Evolutionary conservation across 257 asterid species (phyloP), one percentile per base, ranked within the genome.

Genomic region (Haberlea rhodopensis): DNA sequence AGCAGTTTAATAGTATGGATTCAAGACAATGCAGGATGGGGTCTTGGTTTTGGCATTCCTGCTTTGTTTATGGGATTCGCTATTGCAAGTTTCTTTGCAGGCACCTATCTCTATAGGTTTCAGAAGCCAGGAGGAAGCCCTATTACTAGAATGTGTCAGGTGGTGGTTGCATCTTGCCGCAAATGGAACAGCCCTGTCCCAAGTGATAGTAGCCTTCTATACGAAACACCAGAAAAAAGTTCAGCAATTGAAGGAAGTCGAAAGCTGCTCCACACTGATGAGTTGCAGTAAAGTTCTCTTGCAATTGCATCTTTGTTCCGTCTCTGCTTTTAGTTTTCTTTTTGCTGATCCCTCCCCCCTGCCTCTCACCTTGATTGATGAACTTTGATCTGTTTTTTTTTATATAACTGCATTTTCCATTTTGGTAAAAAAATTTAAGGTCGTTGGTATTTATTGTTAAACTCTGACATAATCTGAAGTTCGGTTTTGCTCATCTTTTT

Each of bases 71-170:
- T 94, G 99, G 94, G 80, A 45, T 40, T 81, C 57, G 91, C 99
- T 53, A 90, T 94, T 51, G 83, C 63, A 16, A 85, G 97, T 72
- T 94, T 94, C 81, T 86, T 94, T 70, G 57, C 83, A 0, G 99
- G 99, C 59, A 87, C 96, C 19, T 74, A 84, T 69, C 84, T 87
- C 27, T 94, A 90, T 70, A 82, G 99, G 74, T 90, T 87, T 81
- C 99, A 90, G 91, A 87, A 72, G 75, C 99, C 99, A 0, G 97
- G 97, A 60, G 99, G 99, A 60, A 92, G 99, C 75, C 99, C 99
- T 37, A 59, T 90, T 67, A 92, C 97, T 23, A 82, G 99, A 78
- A 84, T 90, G 84, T 87, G 90, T 62, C 99, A 94, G 85, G 99
- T 94, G 56, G 26, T 86, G 59, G 94, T 87, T 60, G 97, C 96